A percentile compares a stretch with the other conserved stretches of the same genome.
Conservation (phyloP, 2,329 filamentous ascomycete genomes). For the Claviceps sp. region DNA sequence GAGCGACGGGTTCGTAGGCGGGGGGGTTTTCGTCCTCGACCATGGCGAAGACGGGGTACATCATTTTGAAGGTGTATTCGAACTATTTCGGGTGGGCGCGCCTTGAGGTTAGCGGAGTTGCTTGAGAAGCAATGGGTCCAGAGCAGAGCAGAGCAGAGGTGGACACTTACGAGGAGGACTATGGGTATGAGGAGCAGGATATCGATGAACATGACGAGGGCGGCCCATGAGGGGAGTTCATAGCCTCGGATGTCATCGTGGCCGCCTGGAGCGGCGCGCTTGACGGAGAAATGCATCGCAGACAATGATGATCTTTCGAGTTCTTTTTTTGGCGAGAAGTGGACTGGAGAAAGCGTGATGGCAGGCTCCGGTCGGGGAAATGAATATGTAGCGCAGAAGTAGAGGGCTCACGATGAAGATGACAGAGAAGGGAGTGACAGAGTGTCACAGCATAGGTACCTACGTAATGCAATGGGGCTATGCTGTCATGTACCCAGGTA, state of each 20-base stretch:
- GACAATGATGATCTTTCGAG: too few relatives aligned
- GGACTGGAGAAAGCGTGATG: background rate
- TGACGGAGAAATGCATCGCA: conserved; percentile 11
- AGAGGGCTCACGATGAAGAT: background rate
- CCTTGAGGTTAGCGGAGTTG: background rate
- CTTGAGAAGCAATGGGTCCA: background rate
- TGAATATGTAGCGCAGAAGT: background rate
- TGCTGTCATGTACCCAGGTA: background rate
- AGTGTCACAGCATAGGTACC: background rate
- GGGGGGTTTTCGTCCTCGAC: conserved; percentile 44
- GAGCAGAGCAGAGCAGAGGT: too few relatives aligned
- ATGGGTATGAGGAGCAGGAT: conserved; percentile 32
- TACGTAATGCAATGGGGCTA: background rate
- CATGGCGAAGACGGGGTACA: conserved; percentile 43
- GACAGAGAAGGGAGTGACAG: background rate
- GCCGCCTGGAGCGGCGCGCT: conserved; percentile 20
- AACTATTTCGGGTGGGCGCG: conserved; percentile 18
- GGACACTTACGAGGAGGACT: conserved; percentile 25
- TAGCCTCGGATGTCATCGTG: conserved; percentile 12
- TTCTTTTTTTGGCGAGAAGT: background rate
- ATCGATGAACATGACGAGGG: conserved; percentile 24
- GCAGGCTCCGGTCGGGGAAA: background rate
- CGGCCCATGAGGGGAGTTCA: conserved; percentile 27
- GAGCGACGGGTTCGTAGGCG: conserved; percentile 37
- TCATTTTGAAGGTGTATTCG: conserved; percentile 34